phyloP scores from a whole-genome alignment of 768 basidiomycete genomes.

The Mycena vitilis region DNA sequence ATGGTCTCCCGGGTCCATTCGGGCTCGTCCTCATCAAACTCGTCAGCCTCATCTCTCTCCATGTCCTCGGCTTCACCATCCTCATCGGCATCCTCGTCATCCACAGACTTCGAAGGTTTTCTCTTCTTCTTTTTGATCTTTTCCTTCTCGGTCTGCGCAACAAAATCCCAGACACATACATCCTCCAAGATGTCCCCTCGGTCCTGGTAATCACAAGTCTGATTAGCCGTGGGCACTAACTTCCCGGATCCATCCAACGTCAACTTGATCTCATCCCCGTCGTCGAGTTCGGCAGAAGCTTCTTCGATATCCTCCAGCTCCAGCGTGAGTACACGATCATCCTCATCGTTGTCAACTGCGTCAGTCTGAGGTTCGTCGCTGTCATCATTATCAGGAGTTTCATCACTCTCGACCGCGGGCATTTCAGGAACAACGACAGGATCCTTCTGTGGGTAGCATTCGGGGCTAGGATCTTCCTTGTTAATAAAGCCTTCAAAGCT shows the following conservation, averaged over 20 bases:
- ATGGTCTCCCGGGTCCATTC: background rate
- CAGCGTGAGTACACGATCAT: constrained; percentile 23
- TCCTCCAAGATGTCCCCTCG: constrained; percentile 31
- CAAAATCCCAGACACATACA: constrained; percentile 45
- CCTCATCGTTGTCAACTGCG: background rate
- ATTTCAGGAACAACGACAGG: background rate
- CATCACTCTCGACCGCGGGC: no score
- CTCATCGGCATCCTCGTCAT: no score
- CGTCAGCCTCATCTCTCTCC: background rate
- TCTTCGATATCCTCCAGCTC: background rate
- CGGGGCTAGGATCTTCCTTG: constrained; percentile 33
- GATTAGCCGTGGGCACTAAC: constrained; percentile 24
- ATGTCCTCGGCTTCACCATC: background rate
- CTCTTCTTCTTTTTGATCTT: background rate
- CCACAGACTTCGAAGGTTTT: background rate
- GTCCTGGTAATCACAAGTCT: constrained; percentile 42
- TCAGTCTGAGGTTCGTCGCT: no score
- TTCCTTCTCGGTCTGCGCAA: constrained; percentile 39
- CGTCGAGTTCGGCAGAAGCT: background rate
- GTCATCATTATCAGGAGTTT: no score
- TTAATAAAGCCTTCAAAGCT: constrained; percentile 33
- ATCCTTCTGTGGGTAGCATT: constrained; percentile 34
- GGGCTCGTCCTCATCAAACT: no score
- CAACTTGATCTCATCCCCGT: background rate
- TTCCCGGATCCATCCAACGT: background rate